These are phyloP conservation scores for Solanum sejunctum DNA, from an alignment of 257 asterid species.

Conservation along the genomic window DNA sequence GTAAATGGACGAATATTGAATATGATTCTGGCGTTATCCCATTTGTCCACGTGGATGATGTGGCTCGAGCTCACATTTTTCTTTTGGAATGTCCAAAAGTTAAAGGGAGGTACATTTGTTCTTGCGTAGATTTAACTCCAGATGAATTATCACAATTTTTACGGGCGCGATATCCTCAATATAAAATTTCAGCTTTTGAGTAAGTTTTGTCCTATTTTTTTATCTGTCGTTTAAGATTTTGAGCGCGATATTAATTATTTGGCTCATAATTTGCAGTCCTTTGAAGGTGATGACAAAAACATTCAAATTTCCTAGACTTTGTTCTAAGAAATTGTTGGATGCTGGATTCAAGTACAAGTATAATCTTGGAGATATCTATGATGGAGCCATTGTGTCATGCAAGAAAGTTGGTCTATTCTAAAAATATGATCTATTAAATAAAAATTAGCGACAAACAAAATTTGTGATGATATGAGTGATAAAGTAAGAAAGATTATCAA, in stretches of 20 bases:
- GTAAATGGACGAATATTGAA: background rate
- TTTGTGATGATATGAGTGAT: too few species aligned
- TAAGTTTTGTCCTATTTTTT: background rate
- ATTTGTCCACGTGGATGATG: background rate
- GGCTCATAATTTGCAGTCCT: background rate
- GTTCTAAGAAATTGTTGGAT: constrained; percentile 34
- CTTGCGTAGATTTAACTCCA: constrained; percentile 13
- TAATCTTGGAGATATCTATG: constrained; percentile 38
- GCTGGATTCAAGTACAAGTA: constrained; percentile 27
- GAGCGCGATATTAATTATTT: background rate
- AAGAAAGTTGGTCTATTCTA: background rate
- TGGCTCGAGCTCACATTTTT: background rate
- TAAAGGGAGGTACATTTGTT: constrained; percentile 38
- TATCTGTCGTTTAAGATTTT: background rate
- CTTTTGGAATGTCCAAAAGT: constrained; percentile 29
- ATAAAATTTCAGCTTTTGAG: constrained; percentile 36
- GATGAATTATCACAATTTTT: constrained; percentile 19
- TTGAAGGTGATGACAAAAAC: background rate
- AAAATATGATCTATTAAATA: too few species aligned
- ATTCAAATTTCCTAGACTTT: background rate
- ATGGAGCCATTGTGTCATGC: constrained; percentile 43
- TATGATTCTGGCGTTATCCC: background rate
- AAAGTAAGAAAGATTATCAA: too few species aligned
- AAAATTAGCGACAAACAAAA: background rate
- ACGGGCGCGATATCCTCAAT: constrained; percentile 29